Base-by-base conservation (phyloP, 257 asterid species). In the Cordia subcordata region DNA sequence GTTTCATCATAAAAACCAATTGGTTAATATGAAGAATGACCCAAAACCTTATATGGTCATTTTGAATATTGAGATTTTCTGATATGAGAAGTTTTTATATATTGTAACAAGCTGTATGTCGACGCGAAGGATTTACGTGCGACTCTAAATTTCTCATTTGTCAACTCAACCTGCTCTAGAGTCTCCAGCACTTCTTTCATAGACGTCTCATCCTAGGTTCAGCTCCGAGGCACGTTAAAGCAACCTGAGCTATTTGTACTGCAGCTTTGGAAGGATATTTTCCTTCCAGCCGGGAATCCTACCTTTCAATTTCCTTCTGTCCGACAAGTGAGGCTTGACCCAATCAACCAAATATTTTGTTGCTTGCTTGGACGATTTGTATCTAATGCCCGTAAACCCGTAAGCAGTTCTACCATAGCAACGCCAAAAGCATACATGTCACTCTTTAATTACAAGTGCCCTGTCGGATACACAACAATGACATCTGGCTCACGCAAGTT, bases 351-450 rank as follows among this genome's bases (percentile, higher is more conserved):
- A 74, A 23, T n/a, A n/a, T 69, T 68, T 0, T 78, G 86, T 45
- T 84, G 84, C 57, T 70, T 69, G 1, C 37, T 38, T 6, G 93
- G 93, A 12, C 95, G 90, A 40, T 32, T 76, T 3, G 62, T 6
- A 63, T 86, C 93, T 8, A 86, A 72, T 2, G 86, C 79, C 19
- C 86, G 74, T 20, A 86, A 50, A 5, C 90, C 95, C 5, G 95
- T 86, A 0, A 86, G 77, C 77, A 86, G 74, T 56, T 86, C 95
- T 32, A 84, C 84, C 57, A 86, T 27, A 12, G 81, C 87, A 16
- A 86, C 86, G 3, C 95, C 95, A 56, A 83, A 86, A 13, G 85
- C 84, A 51, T 81, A 86, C 17, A 86, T 93, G 1, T 86, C 95
- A 49, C 95, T 86, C 80, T 86, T 83, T 58, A 83, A 82, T 10